These are phyloP conservation scores for Tylopilus sp. DNA, from an alignment of 768 basidiomycete genomes.

Conservation along the genomic window DNA sequence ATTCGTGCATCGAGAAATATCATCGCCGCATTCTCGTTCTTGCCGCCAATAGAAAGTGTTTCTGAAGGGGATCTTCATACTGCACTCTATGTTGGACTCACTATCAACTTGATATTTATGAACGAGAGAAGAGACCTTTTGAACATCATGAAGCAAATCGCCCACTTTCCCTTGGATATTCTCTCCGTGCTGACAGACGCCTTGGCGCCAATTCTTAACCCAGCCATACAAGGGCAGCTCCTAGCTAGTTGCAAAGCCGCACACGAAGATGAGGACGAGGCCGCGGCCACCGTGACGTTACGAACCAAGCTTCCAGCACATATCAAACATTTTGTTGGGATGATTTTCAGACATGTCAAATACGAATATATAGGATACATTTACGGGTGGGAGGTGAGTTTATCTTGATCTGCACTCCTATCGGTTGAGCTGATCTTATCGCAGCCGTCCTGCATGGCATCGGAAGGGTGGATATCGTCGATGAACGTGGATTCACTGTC, in stretches of 20 bases:
- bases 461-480: constrained; percentile 40
- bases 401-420: not conserved
- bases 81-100: constrained; percentile 35
- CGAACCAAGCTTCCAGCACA: constrained; percentile 22
- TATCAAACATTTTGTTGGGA: constrained; percentile 47
- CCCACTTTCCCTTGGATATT: constrained; percentile 41
- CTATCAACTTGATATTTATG: constrained; percentile 38
- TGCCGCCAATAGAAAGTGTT: constrained; percentile 17
- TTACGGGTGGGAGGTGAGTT: constrained; percentile 46
- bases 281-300: constrained; percentile 22
- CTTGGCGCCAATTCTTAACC: constrained; percentile 33
- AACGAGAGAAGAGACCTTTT: constrained; percentile 31
- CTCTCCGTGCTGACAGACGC: constrained; percentile 38
- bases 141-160: constrained; percentile 32
- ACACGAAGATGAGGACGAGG: constrained; percentile 31
- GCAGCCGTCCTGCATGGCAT: constrained; percentile 36
- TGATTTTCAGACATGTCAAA: constrained; percentile 41
- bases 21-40: constrained; percentile 29
- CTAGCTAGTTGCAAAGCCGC: constrained; percentile 29
- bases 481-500: constrained; percentile 41
- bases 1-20: constrained; percentile 39
- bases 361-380: constrained; percentile 44
- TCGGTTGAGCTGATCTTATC: not conserved
- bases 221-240: constrained; percentile 25
- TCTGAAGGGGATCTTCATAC: constrained; percentile 33